Evolutionary conservation across 345 rosid species (phyloP), one percentile per base, ranked within the genome.

Genomic region (Durio zibethinus): DNA sequence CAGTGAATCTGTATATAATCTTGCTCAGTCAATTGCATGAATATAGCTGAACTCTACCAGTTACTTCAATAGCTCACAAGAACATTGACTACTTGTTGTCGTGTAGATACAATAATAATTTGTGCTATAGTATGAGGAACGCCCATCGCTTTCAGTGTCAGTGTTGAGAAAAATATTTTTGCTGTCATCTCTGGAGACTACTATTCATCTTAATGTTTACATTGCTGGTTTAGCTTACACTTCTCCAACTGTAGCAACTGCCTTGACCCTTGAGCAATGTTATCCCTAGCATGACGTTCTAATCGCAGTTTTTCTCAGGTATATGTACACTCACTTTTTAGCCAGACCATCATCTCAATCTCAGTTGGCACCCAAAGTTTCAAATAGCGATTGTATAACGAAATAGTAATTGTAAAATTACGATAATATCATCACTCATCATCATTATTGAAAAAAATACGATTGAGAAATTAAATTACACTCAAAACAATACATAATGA

Each of bases 201-300:
- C 88, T 10, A 1, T 87, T 72, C 85, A 86, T 81, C 86, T 81
- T 72, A 83, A 87, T 69, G 33, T 89, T 10, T 83, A 74, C 82
- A 82, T 78, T 61, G 79, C 79, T 10, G 87, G 89, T 54, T 73
- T 86, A 45, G 64, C 73, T 7, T 81, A 83, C 68, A 85, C 87
- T 80, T 80, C 89, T 11, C 74, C 87, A 0, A 78, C 88, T 0
- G 76, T 86, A 0, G 86, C 90, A 1, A 81, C 83, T 43, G 90
- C 86, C 16, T 29, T 84, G 72, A 82, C 89, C 86, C 16, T 29
- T 84, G 72, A 82, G 86, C 75, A 89, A 86, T 50, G 80, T 81
- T 10, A 78, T 86, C 80, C 89, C 89, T 18, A 50, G 83, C 74
- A 64, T 82, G 70, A 87, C 83, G 1, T 87, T 78, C 72, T 84